Conservation (phyloP, 2,329 filamentous ascomycete genomes). For the Mollisia scopiformis region DNA sequence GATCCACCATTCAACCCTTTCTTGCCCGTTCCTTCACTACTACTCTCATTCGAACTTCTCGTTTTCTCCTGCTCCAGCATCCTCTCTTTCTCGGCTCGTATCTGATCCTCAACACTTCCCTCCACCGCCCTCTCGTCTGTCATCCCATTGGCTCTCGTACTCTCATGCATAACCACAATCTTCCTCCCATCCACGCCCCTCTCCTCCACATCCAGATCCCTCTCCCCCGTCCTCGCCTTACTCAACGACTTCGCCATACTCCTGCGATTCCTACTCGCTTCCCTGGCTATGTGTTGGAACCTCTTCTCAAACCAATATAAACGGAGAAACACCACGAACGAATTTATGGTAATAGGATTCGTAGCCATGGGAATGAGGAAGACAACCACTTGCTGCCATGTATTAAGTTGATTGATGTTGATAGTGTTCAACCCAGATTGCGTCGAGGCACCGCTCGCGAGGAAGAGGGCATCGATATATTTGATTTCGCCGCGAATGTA, state of each 20-base stretch:
- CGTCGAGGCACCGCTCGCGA: slow-evolving; percentile 82
- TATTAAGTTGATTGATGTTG: slow-evolving; percentile 67
- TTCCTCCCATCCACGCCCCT: slow-evolving; percentile 65
- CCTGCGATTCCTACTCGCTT: slow-evolving; percentile 68
- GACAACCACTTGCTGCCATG: slow-evolving; percentile 74
- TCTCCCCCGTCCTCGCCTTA: slow-evolving; percentile 51
- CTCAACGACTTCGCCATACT: slow-evolving; percentile 66
- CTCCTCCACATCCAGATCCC: slow-evolving; percentile 45
- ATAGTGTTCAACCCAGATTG: slow-evolving; percentile 91
- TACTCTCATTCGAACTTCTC: slow-evolving; percentile 21
- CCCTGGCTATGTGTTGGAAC: slow-evolving; percentile 81
- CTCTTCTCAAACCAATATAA: slow-evolving; percentile 98
- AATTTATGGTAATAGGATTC: slow-evolving; percentile 84
- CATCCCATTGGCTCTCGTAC: slow-evolving; percentile 52
- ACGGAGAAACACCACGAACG: slow-evolving; percentile 86
- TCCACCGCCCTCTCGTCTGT: slow-evolving; percentile 62
- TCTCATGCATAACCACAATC: slow-evolving; percentile 68
- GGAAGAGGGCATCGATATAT: slow-evolving; percentile 90
- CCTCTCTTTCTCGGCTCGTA: slow-evolving; percentile 22
- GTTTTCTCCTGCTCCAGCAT: slow-evolving; percentile 19
- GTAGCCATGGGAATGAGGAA: slow-evolving; percentile 73
- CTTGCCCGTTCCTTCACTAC: slow-evolving; percentile 15
- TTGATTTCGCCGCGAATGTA: slow-evolving; percentile 64
- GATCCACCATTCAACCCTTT: slow-evolving; percentile 18
- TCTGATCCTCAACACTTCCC: slow-evolving; percentile 15